These are phyloP conservation scores for Discostella stelligeroides DNA, from an alignment of 108 stramenopile species.

Conservation along the genomic window DNA sequence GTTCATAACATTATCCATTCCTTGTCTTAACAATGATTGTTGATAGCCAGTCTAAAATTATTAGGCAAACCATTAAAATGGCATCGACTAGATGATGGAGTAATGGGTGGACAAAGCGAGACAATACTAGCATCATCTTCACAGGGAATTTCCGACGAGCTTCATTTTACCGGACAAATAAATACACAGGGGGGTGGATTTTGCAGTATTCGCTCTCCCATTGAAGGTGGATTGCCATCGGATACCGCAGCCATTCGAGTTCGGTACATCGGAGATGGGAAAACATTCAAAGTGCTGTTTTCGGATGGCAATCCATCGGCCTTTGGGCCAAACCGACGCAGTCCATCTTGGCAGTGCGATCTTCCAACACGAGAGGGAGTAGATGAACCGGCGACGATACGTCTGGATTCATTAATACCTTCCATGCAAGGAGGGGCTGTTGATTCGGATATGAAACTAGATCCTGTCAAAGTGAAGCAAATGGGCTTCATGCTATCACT, in stretches of 20 bases:
- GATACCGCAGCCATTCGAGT: constrained; percentile 45
- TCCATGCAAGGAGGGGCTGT: constrained; percentile 52
- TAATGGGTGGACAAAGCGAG: constrained; percentile 74
- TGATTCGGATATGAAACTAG: constrained; percentile 47
- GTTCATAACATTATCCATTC: neutral
- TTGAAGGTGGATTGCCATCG: constrained; percentile 41
- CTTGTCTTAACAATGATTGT: neutral
- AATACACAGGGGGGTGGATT: constrained; percentile 79
- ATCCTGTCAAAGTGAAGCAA: constrained; percentile 58
- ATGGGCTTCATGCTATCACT: constrained; percentile 78
- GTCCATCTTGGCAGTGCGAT: constrained; percentile 70
- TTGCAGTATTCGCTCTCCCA: constrained; percentile 59
- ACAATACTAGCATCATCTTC: constrained; percentile 33
- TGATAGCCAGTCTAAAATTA: constrained; percentile 43
- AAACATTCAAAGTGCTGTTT: constrained; percentile 73
- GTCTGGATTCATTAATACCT: constrained; percentile 48
- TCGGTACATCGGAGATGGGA: constrained; percentile 60
- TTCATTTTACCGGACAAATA: constrained; percentile 72
- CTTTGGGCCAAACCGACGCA: constrained; percentile 53
- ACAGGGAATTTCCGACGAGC: constrained; percentile 20
- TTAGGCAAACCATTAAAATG: constrained; percentile 45
- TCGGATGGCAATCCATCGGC: constrained; percentile 57
- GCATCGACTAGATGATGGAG: constrained; percentile 74
- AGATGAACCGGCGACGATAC: constrained; percentile 47
- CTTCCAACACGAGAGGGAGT: constrained; percentile 51